Evolutionary conservation across 805 yeast species (phyloP).

Genomic region (Teunomyces atbi): DNA sequence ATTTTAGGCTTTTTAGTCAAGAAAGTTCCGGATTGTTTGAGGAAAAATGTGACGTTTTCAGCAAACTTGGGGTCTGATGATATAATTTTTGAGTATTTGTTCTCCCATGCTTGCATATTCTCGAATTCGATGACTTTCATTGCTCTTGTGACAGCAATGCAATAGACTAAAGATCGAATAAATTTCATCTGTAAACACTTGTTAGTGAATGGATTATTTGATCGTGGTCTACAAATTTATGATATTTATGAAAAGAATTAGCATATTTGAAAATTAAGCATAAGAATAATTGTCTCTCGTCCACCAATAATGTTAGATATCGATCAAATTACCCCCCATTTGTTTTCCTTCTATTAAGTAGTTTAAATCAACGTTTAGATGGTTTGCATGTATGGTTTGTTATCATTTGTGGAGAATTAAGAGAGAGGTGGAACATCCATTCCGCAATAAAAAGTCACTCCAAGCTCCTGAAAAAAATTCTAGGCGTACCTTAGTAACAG

Average conservation of each 20-base stretch:
- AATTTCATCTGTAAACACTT: background rate
- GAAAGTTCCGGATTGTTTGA: slow-evolving; percentile 4
- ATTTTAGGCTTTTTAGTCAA: background rate
- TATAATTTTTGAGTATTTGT: background rate
- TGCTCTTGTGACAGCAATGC: background rate
- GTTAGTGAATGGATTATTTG: background rate
- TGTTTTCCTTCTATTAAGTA: background rate
- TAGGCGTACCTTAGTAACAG: background rate
- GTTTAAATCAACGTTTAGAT: background rate
- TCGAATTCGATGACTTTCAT: background rate
- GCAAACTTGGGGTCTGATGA: background rate
- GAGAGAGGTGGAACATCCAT: background rate
- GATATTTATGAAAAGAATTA: background rate
- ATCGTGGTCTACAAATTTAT: background rate
- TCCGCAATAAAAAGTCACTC: background rate
- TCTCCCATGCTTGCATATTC: slow-evolving; percentile 1
- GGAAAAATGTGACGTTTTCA: slow-evolving; percentile 1
- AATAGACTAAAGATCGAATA: background rate
- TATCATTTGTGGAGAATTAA: background rate
- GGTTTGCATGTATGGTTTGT: background rate
- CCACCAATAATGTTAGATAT: no score
- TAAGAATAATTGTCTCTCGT: background rate
- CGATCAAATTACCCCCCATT: no score
- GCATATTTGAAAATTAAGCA: background rate
- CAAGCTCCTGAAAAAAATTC: background rate